A percentile compares a stretch with the other conserved stretches of the same genome.
Conservation (phyloP, 768 basidiomycete genomes). For the Panaeolus cyanescens region DNA sequence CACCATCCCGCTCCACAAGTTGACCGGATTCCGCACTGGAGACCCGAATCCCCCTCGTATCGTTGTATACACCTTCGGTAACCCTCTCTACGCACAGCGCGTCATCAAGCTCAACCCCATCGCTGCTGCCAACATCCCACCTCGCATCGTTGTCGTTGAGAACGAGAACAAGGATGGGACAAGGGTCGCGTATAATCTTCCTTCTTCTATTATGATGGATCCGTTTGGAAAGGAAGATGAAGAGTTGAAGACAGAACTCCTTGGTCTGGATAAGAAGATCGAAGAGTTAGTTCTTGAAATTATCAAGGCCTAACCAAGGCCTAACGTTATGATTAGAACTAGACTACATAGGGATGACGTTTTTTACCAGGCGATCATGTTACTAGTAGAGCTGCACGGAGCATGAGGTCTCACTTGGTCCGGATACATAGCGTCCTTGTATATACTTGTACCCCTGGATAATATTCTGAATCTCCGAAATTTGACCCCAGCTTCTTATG, state of each 20-base stretch:
- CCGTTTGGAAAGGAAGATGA: slow-evolving; percentile 20
- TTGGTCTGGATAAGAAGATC: slow-evolving; percentile 44
- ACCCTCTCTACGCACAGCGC: slow-evolving; percentile 49
- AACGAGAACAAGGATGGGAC: slow-evolving; percentile 39
- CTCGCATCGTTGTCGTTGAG: slow-evolving; percentile 45
- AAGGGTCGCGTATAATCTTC: slow-evolving; percentile 46
- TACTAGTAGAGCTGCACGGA: no score
- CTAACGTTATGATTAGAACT: no score
- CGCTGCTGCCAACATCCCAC: slow-evolving; percentile 46
- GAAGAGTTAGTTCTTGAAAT: slow-evolving; percentile 46
- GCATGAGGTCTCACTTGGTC: no score
- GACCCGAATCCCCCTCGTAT: background rate
- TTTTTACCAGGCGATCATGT: no score
- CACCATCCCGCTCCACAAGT: no score
- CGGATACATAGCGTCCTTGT: no score
- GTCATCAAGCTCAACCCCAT: slow-evolving; percentile 43
- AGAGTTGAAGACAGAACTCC: slow-evolving; percentile 32
- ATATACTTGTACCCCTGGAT: no score
- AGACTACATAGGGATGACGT: no score
- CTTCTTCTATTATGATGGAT: slow-evolving; percentile 42
- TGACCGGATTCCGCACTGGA: background rate
- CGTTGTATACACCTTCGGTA: slow-evolving; percentile 27
- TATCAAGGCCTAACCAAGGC: no score
- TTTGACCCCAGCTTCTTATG: no score
- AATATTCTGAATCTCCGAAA: no score